Evolutionary conservation across 2,329 filamentous ascomycete genomes (phyloP).

Genomic region (Paecilomyces sp.): DNA sequence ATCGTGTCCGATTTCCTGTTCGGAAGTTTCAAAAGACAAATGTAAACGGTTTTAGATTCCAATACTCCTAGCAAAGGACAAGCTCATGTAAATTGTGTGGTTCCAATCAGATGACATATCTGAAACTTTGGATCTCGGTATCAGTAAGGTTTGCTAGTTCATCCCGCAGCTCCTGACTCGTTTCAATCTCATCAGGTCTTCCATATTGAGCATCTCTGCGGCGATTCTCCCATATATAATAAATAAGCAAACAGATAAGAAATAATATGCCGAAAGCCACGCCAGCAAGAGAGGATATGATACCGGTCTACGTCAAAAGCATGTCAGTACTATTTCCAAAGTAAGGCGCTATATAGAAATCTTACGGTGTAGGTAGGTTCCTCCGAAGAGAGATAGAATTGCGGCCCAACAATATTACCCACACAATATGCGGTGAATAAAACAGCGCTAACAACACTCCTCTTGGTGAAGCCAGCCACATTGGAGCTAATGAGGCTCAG

Average conservation of each 20-base stretch:
- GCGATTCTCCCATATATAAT: background rate
- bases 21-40: too few relatives aligned
- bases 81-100: too few relatives aligned
- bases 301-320: background rate
- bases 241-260: background rate
- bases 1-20: too few relatives aligned
- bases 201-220: background rate
- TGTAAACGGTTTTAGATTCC: too few relatives aligned
- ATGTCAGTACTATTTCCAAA: too few relatives aligned
- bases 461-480: constrained; percentile 43
- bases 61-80: too few relatives aligned
- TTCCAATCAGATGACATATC: background rate
- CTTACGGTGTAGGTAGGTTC: constrained; percentile 27
- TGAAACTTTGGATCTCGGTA: background rate
- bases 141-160: background rate
- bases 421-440: constrained; percentile 37
- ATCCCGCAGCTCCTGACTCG: background rate
- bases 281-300: background rate
- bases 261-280: background rate
- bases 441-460: constrained; percentile 39
- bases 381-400: constrained; percentile 35
- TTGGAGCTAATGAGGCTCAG: constrained; percentile 40
- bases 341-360: background rate
- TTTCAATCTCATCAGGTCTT: background rate
- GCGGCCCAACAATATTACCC: constrained; percentile 40